Conservation (phyloP, 345 rosid species). For the Nephelium lappaceum region DNA sequence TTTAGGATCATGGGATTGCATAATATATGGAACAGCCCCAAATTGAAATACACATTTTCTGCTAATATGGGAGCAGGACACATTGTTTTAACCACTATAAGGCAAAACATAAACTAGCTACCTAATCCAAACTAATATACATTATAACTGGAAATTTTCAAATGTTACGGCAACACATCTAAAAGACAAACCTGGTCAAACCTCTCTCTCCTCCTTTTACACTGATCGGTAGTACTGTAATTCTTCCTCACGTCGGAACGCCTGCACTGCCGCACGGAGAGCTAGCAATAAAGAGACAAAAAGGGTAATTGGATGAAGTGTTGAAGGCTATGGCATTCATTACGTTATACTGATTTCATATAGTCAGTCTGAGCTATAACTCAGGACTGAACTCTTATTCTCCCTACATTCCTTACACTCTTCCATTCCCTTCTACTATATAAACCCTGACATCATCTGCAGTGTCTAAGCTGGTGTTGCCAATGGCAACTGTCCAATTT, state of each 20-base stretch:
- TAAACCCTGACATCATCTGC: not conserved
- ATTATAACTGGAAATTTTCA: not conserved
- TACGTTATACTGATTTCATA: not conserved
- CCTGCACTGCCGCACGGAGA: slow-evolving; percentile 80
- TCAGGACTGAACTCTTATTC: not conserved
- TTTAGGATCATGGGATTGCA: not conserved
- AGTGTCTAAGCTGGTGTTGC: not conserved
- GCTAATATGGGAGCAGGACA: not conserved
- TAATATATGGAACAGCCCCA: not conserved
- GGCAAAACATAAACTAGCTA: not conserved
- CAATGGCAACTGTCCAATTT: slow-evolving; percentile 6
- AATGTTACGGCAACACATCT: slow-evolving; percentile 10
- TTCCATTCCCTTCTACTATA: not conserved
- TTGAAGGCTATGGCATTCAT: not conserved
- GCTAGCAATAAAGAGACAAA: slow-evolving; percentile 38
- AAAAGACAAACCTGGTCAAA: slow-evolving; percentile 67
- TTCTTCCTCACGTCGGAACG: slow-evolving; percentile 78
- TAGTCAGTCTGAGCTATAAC: not conserved
- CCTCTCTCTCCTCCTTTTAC: slow-evolving; percentile 83
- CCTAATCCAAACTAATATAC: not conserved
- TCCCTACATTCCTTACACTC: not conserved
- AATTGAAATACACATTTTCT: no score
- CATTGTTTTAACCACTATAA: not conserved
- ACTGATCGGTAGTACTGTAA: slow-evolving; percentile 54
- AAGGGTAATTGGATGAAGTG: not conserved